Evolutionary conservation across 2,329 filamentous ascomycete genomes (phyloP).

Genomic region (Aspergillus sclerotialis): DNA sequence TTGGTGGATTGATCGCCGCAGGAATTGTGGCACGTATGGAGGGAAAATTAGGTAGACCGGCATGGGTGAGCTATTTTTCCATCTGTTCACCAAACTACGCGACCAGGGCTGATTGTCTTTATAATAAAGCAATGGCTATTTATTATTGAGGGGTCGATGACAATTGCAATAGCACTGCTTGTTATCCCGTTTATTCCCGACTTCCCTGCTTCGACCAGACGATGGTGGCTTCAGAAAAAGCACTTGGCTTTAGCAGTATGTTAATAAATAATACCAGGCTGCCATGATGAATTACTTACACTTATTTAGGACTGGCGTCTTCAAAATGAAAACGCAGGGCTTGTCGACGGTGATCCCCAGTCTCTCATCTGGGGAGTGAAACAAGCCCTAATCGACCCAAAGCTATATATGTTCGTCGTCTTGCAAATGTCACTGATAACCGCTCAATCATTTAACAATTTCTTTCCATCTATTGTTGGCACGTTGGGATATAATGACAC

Average conservation of each 20-base stretch:
- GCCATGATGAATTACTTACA: no score
- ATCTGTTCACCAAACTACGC: no score
- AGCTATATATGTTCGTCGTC: conserved; percentile 36
- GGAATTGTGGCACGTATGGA: conserved; percentile 9
- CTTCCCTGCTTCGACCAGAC: conserved; percentile 5
- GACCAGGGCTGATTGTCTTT: neutral
- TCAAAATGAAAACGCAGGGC: conserved; percentile 18
- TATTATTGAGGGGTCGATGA: conserved; percentile 15
- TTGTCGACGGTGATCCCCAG: conserved; percentile 15
- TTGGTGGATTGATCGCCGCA: conserved; percentile 10
- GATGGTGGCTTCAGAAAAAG: conserved; percentile 7
- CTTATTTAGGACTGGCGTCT: conserved; percentile 16
- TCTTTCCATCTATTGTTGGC: conserved; percentile 39
- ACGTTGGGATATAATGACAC: conserved; percentile 40
- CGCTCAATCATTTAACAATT: conserved; percentile 38
- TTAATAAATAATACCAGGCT: neutral
- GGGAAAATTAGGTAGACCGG: conserved; percentile 6
- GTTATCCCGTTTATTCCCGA: conserved; percentile 9
- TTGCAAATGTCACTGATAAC: conserved; percentile 43
- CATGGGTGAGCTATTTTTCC: conserved; percentile 10
- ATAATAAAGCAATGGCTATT: conserved; percentile 14
- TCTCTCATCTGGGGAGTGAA: conserved; percentile 36
- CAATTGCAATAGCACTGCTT: conserved; percentile 9
- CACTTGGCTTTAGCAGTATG: conserved; percentile 10
- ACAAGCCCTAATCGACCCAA: conserved; percentile 15